Base-by-base conservation (phyloP, 208 protist genomes). In the Herpetomonas tarakana region DNA sequence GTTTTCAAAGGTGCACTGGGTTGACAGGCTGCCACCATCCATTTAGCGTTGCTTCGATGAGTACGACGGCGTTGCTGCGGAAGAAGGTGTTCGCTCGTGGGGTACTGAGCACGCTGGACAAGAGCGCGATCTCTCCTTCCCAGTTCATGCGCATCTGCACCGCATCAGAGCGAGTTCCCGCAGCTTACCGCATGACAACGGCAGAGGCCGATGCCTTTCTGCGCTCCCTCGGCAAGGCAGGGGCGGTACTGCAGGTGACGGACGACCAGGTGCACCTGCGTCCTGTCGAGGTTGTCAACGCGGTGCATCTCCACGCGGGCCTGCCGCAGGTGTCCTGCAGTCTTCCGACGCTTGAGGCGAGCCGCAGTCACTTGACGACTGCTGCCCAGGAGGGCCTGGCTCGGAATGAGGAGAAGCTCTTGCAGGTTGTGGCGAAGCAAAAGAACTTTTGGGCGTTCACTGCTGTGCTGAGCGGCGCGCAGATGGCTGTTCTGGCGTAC, bases 401-500 rank as follows among this genome's bases (percentile, higher is more conserved):
- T 18, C 54, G 35, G 7, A 56, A 51, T 28, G 21, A 65, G 2
- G 38, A 35, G 24, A 19, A 18, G 21, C 21, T 4, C 9, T 9
- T 45, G 22, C 62, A 46, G 3, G 31, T 52, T 6, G 65, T 76
- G 0, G 41, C 62, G 38, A 60, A 46, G 63, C 54, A 45, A 0
- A 35, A 72, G 22, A 60, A 80, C 41, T 88, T 90, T 56, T 93
- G 86, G 86, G 78, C 75, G 0, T 49, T 72, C n/a, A 77, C 71
- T 14, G 77, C 78, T 11, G 49, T 89, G 3, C 58, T 73, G 0
- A 89, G 83, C 61, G 76, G 81, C 2, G 26, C 67, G 1, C 87
- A 93, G 65, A 93, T 91, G 83, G 57, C 71, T 0, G 52, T 87
- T 53, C 59, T 93, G 1, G 74, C 87, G 22, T 93, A 93, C 63